Base-by-base conservation (phyloP, 208 protist species). In the Lotmaria passim region DNA sequence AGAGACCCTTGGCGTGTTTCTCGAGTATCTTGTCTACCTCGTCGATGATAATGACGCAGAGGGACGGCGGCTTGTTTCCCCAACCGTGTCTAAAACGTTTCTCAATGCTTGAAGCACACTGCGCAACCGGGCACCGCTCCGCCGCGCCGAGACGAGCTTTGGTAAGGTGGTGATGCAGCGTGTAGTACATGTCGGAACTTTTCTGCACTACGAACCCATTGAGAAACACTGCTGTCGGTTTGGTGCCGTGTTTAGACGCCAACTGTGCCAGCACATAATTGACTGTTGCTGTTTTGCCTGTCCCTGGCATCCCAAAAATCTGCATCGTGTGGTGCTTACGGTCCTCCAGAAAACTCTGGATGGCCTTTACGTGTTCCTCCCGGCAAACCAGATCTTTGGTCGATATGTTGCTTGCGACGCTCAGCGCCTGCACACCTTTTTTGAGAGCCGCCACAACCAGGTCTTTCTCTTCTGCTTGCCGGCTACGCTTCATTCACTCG, bases 141-240 rank as follows among this genome's bases (percentile, higher is more conserved):
- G 24, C 70, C 28, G 51, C 28, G 7, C 83, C 84, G n/a, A 90
- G 75, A 1, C 92, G 70, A 28, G 85, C 76, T 50, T 85, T 85
- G 3, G 73, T 81, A 17, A 96, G 75, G 55, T 96, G 92, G 21
- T 76, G 74, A 70, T 93, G 82, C 26, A 96, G 81, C 0, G 88
- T 94, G 69, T 83, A 93, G 74, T 94, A 96, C 48, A 96, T 93
- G 57, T 96, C 92, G 0, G 82, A 64, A 46, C 78, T 91, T 55
- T 95, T 94, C 61, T 96, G 92, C 43, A 96, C 83, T 6, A 96
- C 84, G 47, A 95, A 96, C 0, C 92, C 92, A 52, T 96, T 96
- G 24, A 96, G 81, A 72, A 94, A 93, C 11, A 96, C 86, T 17
- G 92, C 86, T 3, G 89, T 94, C 8, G 85, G 84, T 26, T 89